Evolutionary conservation across 2,329 filamentous ascomycete species (phyloP), one percentile per base, ranked within the genome.

Genomic region (Pseudopithomyces chartarum): DNA sequence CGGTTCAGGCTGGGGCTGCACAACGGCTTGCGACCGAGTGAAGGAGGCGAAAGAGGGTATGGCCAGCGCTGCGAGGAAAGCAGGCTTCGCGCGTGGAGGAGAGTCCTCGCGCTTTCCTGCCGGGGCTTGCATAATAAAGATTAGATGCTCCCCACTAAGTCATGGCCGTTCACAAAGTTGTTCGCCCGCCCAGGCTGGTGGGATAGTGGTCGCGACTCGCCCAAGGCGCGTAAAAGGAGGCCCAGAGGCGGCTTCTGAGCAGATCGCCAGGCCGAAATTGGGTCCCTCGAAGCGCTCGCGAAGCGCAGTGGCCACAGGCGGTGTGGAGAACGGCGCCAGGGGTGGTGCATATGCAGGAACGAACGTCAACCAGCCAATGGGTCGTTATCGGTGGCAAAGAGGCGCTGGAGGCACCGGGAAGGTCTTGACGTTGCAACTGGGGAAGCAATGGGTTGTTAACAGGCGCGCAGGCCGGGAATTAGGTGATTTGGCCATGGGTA

Each of bases 21-120:
- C 74, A 40, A 19, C 38, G 4, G 75, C 74, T 61, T 77, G 75
- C 33, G 76, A 74, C 50, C 75, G 76, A 67, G 45, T 38, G 32
- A 80, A 80, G 58, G 75, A 70, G 54, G 77, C 74, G 66, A 80
- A 80, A 44, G 78, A 78, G 58, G 75, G 73, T 48, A 79, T 70
- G 49, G 73, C 68, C 61, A 79, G 75, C 51, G 73, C 74, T 36
- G 77, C 69, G 54, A 79, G 69, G 39, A 73, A 73, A 49, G 74
- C 64, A 51, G 68, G 62, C 58, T 73, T 76, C 55, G 64, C 62
- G 57, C 67, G 69, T 54, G 69, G 67, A 60, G 65, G 67, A 50
- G 67, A 68, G 51, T 60, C 17, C 20, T 39, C 67, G 62, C 63
- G 64, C 55, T 52, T 38, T 63, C 57, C 50, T 38, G 45, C 55